Conservation (phyloP, 768 basidiomycete genomes). For the Lactarius deliciosus region DNA sequence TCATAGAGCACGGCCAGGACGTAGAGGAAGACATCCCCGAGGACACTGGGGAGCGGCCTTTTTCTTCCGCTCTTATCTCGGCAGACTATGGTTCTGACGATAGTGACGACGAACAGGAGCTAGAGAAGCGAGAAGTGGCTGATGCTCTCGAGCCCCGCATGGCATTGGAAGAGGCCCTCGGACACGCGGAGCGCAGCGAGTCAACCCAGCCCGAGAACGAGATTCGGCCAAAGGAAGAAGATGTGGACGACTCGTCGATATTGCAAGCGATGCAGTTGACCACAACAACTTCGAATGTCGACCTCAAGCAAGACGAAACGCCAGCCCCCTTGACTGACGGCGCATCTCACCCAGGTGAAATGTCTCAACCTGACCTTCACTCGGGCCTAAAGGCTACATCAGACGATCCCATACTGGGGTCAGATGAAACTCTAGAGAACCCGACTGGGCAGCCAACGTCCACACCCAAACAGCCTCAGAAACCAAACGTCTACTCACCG, state of each 20-base stretch:
- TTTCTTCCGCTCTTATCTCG: constrained; percentile 16
- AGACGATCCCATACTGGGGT: constrained; percentile 21
- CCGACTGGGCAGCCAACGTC: constrained; percentile 15
- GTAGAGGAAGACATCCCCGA: constrained; percentile 37
- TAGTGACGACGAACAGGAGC: constrained; percentile 60
- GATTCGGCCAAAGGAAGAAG: constrained; percentile 49
- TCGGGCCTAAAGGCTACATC: constrained; percentile 26
- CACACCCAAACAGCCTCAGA: constrained; percentile 37
- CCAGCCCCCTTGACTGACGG: not conserved
- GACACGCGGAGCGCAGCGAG: constrained; percentile 40
- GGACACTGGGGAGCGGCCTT: constrained; percentile 28
- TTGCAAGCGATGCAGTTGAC: constrained; percentile 32
- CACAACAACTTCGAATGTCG: constrained; percentile 40
- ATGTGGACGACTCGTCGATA: constrained; percentile 56
- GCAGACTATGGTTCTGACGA: constrained; percentile 38
- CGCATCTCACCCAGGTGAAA: not conserved
- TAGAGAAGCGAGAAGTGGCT: constrained; percentile 52
- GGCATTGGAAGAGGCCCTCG: constrained; percentile 59
- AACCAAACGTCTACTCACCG: constrained; percentile 50
- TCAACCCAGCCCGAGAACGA: constrained; percentile 36
- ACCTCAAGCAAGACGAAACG: constrained; percentile 35
- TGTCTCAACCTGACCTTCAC: constrained; percentile 9
- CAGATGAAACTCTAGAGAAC: constrained; percentile 2
- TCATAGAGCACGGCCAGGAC: constrained; percentile 34
- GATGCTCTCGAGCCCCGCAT: constrained; percentile 58